Conservation (phyloP, 352 stramenopile species). For the Phytophthora melonis region DNA sequence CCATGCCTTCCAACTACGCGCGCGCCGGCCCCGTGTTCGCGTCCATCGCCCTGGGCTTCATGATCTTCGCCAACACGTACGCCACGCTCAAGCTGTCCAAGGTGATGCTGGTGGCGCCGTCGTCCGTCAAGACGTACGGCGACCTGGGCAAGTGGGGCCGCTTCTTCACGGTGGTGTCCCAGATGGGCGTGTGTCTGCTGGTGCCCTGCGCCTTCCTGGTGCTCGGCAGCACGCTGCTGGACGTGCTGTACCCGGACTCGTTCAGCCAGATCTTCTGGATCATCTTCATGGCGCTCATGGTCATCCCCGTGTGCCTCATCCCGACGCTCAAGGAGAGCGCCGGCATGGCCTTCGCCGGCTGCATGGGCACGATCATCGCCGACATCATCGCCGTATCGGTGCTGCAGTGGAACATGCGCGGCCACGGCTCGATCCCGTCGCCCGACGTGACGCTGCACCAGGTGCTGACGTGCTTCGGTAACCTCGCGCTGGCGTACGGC, state of each 20-base stretch:
- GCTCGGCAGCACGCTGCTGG: slow-evolving; percentile 50
- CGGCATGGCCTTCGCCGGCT: slow-evolving; percentile 51
- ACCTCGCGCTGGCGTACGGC: slow-evolving; percentile 57
- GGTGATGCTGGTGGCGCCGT: slow-evolving; percentile 54
- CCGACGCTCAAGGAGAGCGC: slow-evolving; percentile 64
- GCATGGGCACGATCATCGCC: slow-evolving; percentile 59
- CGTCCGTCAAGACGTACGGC: slow-evolving; percentile 60
- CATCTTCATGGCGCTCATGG: slow-evolving; percentile 57
- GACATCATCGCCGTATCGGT: slow-evolving; percentile 50
- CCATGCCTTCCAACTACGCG: slow-evolving; percentile 65
- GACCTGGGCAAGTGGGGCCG: slow-evolving; percentile 52
- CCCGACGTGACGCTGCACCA: slow-evolving; percentile 54
- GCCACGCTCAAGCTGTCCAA: slow-evolving; percentile 54
- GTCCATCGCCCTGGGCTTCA: slow-evolving; percentile 53
- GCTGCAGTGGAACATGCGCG: slow-evolving; percentile 52
- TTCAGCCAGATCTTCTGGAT: slow-evolving; percentile 57
- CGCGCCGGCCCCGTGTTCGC: slow-evolving; percentile 57
- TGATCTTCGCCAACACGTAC: slow-evolving; percentile 69
- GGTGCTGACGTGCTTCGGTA: slow-evolving; percentile 59
- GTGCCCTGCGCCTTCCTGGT: slow-evolving; percentile 58
- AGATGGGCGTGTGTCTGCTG: slow-evolving; percentile 55
- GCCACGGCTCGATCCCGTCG: slow-evolving; percentile 45
- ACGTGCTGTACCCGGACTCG: slow-evolving; percentile 56
- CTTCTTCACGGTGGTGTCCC: slow-evolving; percentile 50
- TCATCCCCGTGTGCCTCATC: slow-evolving; percentile 53